Evolutionary conservation across 2,329 filamentous ascomycete genomes (phyloP), one percentile per base, ranked within the genome.

Genomic region (Aspergillus latus): DNA sequence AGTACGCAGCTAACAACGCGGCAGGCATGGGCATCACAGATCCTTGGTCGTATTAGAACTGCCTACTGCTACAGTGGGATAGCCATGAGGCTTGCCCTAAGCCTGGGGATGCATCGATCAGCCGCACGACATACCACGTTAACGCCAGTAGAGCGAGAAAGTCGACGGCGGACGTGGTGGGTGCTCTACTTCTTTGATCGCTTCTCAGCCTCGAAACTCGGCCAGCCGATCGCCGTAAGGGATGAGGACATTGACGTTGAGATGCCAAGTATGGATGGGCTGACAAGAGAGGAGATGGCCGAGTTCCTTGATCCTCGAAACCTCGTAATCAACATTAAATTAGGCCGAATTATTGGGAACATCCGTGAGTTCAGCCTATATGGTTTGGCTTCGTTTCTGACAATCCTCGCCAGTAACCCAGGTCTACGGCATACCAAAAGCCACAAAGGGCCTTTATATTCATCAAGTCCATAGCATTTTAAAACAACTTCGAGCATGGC

Each of bases 181-280:
- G 59, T 65, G 6, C 65, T 71, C 1, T 72, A 70, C 39, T 61
- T 69, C 6, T 66, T 67, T 26, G 69, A 71, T 42, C 71, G 78
- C 1, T 73, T 80, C 64, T 78, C 72, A 65, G 74, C 75, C 1
- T 75, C 76, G 0, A 77, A 78, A 46, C 66, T 78, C 0, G 76
- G 78, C 0, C 76, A 78, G 45, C 77, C 79, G 0, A 67, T 76
- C 0, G 74, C 76, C 11, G 73, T 81, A 8, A 69, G 71, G 4
- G 78, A 81, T 36, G 69, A 76, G 6, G 78, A 79, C 28, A 78
- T 74, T 10, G 63, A 70, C 36, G 65, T 69, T 26, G 66, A 71
- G 8, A 52, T 70, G 44, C 71, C 71, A 4, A n/a, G n/a, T 36
- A 10, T 11, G 13, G 34, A 36, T 6, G 5, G 7, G 5, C 10